Base-by-base conservation (phyloP, 805 yeast species). In the Debaryomyces hansenii region DNA sequence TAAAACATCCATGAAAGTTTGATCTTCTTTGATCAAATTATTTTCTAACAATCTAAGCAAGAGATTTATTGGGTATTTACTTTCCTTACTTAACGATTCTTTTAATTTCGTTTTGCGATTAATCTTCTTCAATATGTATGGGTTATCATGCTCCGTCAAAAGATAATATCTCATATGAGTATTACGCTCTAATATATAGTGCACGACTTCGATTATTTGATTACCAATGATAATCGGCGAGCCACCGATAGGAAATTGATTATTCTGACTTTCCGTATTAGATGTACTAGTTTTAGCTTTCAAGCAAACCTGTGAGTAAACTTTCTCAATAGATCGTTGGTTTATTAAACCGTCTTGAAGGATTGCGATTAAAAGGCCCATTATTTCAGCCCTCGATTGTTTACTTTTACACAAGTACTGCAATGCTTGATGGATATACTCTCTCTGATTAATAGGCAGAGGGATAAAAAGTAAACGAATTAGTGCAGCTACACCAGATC, bases 171-270 rank as follows among this genome's bases (percentile, higher is more conserved):
- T 77, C 60, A 87, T 71, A 49, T 83, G 87, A 8, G 77, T 72
- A 51, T 84, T 87, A 29, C 80, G 72, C 46, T 85, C 89, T 42
- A 90, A 72, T 40, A 90, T 69, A 54, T 78, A 82, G 51, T 85
- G 88, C 14, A 90, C 67, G 0, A 87, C 83, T 49, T 88, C 96
- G 38, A 91, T 72, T 4, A 85, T 77, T 57, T 90, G 96, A 40
- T 82, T 83, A 0, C 91, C 91, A 18, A 90, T 85, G 9, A 79
- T 70, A 9, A 84, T 67, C 0, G 92, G 87, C 0, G 91, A 79
- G 15, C 86, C 77, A 14, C 82, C 85, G 5, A 70, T 57, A 2
- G 94, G 92, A 53, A 80, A 55, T 51, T 64, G 49, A 46, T 48
- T 48, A n/a, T 48, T 57, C 31, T 48, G 48, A 47, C 55, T 39